A percentile compares a stretch with the other conserved stretches of the same genome.
Evolutionary conservation across 768 basidiomycete species (phyloP).

Genomic region (Porpolomopsis calyptriformis): DNA sequence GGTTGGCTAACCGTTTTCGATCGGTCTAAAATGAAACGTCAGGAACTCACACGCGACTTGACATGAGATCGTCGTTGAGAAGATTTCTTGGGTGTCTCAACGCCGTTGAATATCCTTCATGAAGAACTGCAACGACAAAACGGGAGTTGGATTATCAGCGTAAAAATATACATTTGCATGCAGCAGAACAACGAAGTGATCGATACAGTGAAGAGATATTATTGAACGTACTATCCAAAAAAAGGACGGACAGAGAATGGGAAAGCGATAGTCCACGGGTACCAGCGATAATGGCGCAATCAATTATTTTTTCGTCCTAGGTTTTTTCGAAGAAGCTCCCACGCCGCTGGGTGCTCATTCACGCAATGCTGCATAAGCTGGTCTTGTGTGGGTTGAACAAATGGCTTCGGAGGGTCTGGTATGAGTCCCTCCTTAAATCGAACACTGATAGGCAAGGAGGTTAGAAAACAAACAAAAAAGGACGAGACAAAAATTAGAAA

Average conservation of each 20-base stretch:
- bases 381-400: conserved; percentile 29
- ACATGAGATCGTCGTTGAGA: no score
- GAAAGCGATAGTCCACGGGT: no score
- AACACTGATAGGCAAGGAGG: conserved; percentile 18
- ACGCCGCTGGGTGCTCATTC: conserved; percentile 37
- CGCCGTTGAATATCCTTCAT: no score
- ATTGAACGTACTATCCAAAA: neutral
- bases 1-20: neutral
- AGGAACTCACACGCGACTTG: neutral
- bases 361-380: conserved; percentile 39
- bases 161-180: no score
- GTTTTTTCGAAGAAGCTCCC: conserved; percentile 23
- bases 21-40: neutral
- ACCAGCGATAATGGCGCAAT: no score
- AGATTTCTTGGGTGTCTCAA: no score
- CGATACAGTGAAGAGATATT: neutral
- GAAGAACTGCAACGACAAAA: no score
- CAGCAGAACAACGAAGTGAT: neutral
- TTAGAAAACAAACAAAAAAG: neutral
- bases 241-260: neutral
- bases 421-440: conserved; percentile 24
- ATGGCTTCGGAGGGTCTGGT: conserved; percentile 23
- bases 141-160: no score
- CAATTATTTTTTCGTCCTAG: neutral
- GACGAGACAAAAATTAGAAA: neutral